Conservation (phyloP, 1,284 basidiomycete species). For the Cystobasidiaceae sp. region DNA sequence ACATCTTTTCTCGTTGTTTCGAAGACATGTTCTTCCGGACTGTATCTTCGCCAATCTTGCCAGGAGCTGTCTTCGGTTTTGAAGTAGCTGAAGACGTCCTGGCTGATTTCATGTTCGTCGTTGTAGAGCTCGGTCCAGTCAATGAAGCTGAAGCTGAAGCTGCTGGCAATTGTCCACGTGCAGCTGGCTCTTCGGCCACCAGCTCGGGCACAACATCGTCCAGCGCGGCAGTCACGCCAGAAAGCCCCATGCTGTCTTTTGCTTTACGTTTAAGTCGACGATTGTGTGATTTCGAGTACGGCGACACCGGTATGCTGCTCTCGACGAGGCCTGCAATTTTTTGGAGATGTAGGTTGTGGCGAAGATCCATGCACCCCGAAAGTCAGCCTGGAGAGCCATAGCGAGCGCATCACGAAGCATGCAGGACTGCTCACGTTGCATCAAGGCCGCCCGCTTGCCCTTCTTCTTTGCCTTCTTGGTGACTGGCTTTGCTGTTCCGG, state of each 20-base stretch:
- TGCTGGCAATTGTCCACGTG: neutral
- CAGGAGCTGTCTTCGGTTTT: slow-evolving; percentile 45
- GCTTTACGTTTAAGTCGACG: slow-evolving; percentile 66
- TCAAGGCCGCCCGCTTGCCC: slow-evolving; percentile 28
- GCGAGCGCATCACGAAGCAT: too few relatives aligned
- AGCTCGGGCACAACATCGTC: slow-evolving; percentile 53
- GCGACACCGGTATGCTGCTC: slow-evolving; percentile 54
- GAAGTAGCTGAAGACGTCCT: slow-evolving; percentile 34
- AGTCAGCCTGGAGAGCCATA: neutral
- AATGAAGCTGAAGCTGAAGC: slow-evolving; percentile 37
- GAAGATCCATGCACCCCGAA: neutral
- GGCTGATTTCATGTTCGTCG: slow-evolving; percentile 25
- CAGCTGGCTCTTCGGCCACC: too few relatives aligned
- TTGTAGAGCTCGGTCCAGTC: neutral
- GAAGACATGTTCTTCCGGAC: slow-evolving; percentile 56
- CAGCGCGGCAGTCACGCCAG: slow-evolving; percentile 42
- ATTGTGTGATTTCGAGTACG: slow-evolving; percentile 68
- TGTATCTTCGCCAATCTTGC: slow-evolving; percentile 66
- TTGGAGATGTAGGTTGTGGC: too few relatives aligned
- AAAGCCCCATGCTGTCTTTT: slow-evolving; percentile 58
- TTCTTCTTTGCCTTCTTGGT: slow-evolving; percentile 28
- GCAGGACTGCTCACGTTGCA: slow-evolving; percentile 26
- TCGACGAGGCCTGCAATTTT: slow-evolving; percentile 51
- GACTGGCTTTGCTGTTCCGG: neutral
- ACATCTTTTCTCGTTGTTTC: slow-evolving; percentile 60